phyloP scores from a whole-genome alignment of 2,329 filamentous ascomycete genomes.

The Westerdykella aurantiaca region DNA sequence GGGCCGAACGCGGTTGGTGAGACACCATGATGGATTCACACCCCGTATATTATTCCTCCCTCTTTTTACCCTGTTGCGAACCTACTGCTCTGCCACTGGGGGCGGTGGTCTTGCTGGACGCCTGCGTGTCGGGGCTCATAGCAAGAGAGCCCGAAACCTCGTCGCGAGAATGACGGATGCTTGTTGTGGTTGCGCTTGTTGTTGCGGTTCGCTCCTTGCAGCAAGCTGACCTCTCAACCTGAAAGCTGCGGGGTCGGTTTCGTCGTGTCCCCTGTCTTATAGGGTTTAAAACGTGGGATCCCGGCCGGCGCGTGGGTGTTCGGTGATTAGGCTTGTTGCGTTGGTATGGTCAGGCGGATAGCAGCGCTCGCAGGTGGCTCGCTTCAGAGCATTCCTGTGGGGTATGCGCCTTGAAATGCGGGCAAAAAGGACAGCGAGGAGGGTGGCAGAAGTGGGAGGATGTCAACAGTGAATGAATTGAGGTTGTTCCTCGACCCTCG shows the following conservation, averaged over 20 bases:
- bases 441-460: neutral
- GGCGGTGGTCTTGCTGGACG: neutral
- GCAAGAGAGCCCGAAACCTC: constrained; percentile 1
- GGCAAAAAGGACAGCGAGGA: neutral
- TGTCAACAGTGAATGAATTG: too few species aligned
- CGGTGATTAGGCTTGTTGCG: constrained; percentile 11
- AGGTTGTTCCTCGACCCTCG: too few species aligned
- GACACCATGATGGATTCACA: constrained; percentile 16
- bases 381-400: constrained; percentile 4
- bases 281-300: constrained; percentile 24
- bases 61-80: neutral
- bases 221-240: constrained; percentile 7
- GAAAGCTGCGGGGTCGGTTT: constrained; percentile 7
- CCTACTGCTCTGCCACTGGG: constrained; percentile 6
- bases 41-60: too few species aligned
- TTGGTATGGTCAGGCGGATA: constrained; percentile 2
- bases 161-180: constrained; percentile 6
- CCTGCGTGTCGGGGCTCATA: too few species aligned
- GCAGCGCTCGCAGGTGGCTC: constrained; percentile 6
- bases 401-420: neutral
- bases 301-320: constrained; percentile 19
- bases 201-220: constrained; percentile 5
- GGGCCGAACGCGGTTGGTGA: constrained; percentile 18
- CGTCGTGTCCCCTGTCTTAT: constrained; percentile 10
- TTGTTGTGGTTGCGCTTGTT: constrained; percentile 14